Conservation (phyloP, 768 basidiomycete species). For the Hysterangium stoloniferum region DNA sequence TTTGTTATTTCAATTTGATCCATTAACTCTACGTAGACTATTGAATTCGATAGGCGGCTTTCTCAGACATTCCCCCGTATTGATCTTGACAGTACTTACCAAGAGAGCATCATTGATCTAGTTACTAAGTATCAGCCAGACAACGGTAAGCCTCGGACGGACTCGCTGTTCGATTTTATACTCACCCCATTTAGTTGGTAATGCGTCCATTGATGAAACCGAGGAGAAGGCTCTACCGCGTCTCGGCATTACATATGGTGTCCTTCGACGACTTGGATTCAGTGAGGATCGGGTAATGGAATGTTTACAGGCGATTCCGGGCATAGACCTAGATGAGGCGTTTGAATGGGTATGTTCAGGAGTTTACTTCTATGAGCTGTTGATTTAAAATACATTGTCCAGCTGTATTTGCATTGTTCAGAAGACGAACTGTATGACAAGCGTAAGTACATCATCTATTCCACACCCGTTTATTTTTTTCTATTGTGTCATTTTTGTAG, state of each 20-base stretch:
- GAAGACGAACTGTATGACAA: conserved; percentile 46
- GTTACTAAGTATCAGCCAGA: conserved; percentile 28
- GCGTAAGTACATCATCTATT: conserved; percentile 23
- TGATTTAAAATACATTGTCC: not conserved
- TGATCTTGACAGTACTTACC: conserved; percentile 51
- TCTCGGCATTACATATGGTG: conserved; percentile 75
- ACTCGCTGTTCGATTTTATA: not conserved
- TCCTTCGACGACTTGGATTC: conserved; percentile 73
- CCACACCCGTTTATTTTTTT: not conserved
- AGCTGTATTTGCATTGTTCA: conserved; percentile 62
- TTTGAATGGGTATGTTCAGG: conserved; percentile 77
- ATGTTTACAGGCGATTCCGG: conserved; percentile 57
- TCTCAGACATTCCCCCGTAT: conserved; percentile 55
- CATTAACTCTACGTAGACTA: conserved; percentile 39
- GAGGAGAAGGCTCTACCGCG: conserved; percentile 66
- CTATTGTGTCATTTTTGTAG: not conserved
- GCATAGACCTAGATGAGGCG: conserved; percentile 79
- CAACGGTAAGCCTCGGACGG: conserved; percentile 19
- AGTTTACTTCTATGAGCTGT: not conserved
- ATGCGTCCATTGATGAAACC: conserved; percentile 36
- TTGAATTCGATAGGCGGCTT: conserved; percentile 75
- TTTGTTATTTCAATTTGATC: not conserved
- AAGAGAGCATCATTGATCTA: conserved; percentile 53
- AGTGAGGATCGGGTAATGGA: conserved; percentile 57
- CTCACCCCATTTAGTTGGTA: conserved; percentile 11